Percentiles rank a stretch among this genome's conserved stretches.
These are phyloP conservation scores for Pelargonium nanum DNA, from an alignment of 345 rosid species.

Conservation along the genomic window DNA sequence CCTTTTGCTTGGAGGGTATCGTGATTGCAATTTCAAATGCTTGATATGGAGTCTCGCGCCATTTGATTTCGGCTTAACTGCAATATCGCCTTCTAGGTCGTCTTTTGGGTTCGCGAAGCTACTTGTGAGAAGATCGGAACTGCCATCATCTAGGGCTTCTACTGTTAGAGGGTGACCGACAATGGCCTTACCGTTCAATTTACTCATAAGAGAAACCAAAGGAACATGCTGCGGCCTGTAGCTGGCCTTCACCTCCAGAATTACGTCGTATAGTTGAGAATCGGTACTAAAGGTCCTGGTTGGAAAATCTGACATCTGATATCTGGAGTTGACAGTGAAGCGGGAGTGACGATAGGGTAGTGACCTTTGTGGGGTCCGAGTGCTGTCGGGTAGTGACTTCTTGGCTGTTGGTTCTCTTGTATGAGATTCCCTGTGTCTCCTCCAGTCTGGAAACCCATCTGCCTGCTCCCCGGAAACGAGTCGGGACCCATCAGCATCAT, in stretches of 20 bases:
- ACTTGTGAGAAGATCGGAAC: slow-evolving; percentile 15
- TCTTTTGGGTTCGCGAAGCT: slow-evolving; percentile 7
- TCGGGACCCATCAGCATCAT: slow-evolving; percentile 11
- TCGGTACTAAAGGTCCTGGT: slow-evolving; percentile 17
- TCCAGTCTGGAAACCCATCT: slow-evolving; percentile 19
- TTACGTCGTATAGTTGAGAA: slow-evolving; percentile 44
- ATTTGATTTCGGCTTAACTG: slow-evolving; percentile 13
- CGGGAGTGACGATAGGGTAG: slow-evolving; percentile 43
- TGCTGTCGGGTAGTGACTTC: slow-evolving; percentile 17
- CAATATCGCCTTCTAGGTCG: slow-evolving; percentile 13
- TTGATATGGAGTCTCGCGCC: slow-evolving; percentile 25
- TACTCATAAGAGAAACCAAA: slow-evolving; percentile 69
- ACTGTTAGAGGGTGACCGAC: slow-evolving; percentile 65
- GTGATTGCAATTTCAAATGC: slow-evolving; percentile 19
- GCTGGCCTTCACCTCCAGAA: slow-evolving; percentile 56
- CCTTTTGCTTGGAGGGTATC: slow-evolving; percentile 7
- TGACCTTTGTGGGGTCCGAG: slow-evolving; percentile 35
- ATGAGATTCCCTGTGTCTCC: slow-evolving; percentile 19
- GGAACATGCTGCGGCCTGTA: slow-evolving; percentile 68
- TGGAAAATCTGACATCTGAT: slow-evolving; percentile 29
- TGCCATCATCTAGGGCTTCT: slow-evolving; percentile 31
- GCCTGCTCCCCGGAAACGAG: slow-evolving; percentile 15
- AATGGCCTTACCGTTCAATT: slow-evolving; percentile 64
- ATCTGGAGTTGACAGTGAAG: slow-evolving; percentile 34
- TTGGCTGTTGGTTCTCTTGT: slow-evolving; percentile 23